phyloP scores from a whole-genome alignment of 2,329 filamentous ascomycete species.

The Teratosphaeria epicoccoides region DNA sequence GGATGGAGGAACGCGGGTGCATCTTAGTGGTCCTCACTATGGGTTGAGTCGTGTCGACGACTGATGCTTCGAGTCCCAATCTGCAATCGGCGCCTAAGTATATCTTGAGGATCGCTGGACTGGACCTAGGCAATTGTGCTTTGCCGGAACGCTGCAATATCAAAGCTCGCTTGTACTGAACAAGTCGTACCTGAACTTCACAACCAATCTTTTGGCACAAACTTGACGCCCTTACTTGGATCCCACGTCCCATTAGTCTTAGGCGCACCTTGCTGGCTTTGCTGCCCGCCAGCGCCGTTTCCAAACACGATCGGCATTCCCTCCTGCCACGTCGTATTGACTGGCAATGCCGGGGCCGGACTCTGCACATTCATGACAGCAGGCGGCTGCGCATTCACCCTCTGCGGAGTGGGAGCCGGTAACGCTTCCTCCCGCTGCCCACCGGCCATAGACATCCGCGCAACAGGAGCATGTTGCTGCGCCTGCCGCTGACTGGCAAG shows the following conservation, averaged over 20 bases:
- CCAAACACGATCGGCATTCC: constrained; percentile 27
- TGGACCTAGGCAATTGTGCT: not conserved
- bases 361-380: constrained; percentile 17
- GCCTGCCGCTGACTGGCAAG: constrained; percentile 29
- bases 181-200: not conserved
- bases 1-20: too few species aligned
- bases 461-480: constrained; percentile 21
- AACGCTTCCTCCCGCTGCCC: constrained; percentile 39
- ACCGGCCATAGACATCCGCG: constrained; percentile 12
- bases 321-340: constrained; percentile 23
- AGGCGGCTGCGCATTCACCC: constrained; percentile 25
- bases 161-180: not conserved
- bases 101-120: too few species aligned
- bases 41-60: too few species aligned
- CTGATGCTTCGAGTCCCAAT: too few species aligned
- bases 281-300: constrained; percentile 3
- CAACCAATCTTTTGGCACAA: constrained; percentile 4
- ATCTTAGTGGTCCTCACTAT: too few species aligned
- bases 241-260: constrained; percentile 15
- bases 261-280: constrained; percentile 1
- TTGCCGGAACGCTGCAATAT: not conserved
- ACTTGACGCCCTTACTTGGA: constrained; percentile 19
- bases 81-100: too few species aligned
- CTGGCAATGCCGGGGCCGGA: constrained; percentile 5
- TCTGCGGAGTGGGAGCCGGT: constrained; percentile 41